Evolutionary conservation across 1,284 basidiomycete genomes (phyloP).

Genomic region (Retiboletus fuscus): DNA sequence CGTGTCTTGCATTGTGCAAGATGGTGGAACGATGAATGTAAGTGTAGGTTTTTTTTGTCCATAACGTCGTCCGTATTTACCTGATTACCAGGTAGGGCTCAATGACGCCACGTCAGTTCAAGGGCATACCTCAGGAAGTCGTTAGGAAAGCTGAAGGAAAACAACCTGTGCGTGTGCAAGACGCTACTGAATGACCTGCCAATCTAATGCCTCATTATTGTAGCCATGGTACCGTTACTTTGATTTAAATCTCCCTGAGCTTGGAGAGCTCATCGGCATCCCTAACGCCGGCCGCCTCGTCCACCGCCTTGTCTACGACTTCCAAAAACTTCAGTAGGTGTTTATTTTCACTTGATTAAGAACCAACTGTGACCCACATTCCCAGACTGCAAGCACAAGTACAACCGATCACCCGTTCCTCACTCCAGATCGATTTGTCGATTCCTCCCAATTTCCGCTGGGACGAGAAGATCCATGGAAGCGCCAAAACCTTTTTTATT

Average conservation of each 20-base stretch:
- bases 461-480: constrained; percentile 94
- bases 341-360: neutral
- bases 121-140: constrained; percentile 87
- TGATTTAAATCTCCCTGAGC: constrained; percentile 84
- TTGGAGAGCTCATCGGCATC: constrained; percentile 93
- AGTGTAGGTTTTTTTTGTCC: constrained; percentile 3
- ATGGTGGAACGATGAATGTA: constrained; percentile 93
- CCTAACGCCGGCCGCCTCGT: constrained; percentile 91
- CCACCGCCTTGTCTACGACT: constrained; percentile 92
- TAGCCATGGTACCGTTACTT: constrained; percentile 96
- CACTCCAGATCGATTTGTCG: constrained; percentile 89
- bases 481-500: constrained; percentile 91
- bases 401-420: constrained; percentile 90
- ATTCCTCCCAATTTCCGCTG: constrained; percentile 97
- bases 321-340: constrained; percentile 91
- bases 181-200: neutral
- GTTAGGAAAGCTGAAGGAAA: constrained; percentile 94
- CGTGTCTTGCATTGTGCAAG: constrained; percentile 94
- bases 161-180: constrained; percentile 79
- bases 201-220: constrained; percentile 10
- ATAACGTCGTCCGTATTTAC: neutral
- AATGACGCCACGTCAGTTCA: constrained; percentile 97
- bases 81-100: constrained; percentile 81
- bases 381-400: constrained; percentile 88
- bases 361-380: neutral